A percentile compares a stretch with the other conserved stretches of the same genome.
Evolutionary conservation across 1,284 basidiomycete genomes (phyloP).

Genomic region (Cryptococcus maquisensis): DNA sequence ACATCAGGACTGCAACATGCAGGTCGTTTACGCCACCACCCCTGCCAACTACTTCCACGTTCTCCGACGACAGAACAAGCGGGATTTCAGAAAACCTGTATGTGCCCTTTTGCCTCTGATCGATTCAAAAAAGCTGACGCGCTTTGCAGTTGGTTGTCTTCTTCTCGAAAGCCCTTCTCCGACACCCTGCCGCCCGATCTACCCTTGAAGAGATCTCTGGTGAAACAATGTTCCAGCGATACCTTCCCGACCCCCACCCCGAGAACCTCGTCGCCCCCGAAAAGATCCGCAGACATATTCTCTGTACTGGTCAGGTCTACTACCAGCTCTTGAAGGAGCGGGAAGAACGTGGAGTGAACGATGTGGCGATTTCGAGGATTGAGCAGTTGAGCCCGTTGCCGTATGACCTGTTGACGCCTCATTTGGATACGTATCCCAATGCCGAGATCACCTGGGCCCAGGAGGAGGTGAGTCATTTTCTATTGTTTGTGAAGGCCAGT

Average conservation of each 20-base stretch:
- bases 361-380: conserved; percentile 87
- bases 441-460: conserved; percentile 89
- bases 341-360: conserved; percentile 80
- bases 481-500: background rate
- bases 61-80: conserved; percentile 87
- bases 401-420: conserved; percentile 83
- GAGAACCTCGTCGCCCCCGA: conserved; percentile 71
- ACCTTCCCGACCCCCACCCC: conserved; percentile 78
- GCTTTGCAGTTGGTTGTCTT: conserved; percentile 70
- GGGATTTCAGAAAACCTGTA: conserved; percentile 92
- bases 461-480: conserved; percentile 51
- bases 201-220: conserved; percentile 80
- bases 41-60: conserved; percentile 96
- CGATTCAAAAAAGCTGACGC: background rate
- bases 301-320: conserved; percentile 92
- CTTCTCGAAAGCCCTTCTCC: conserved; percentile 94
- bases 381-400: conserved; percentile 97
- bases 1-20: conserved; percentile 99
- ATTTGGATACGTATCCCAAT: conserved; percentile 94
- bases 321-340: conserved; percentile 82
- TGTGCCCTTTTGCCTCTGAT: conserved; percentile 21
- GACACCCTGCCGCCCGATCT: conserved; percentile 87
- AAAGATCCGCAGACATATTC: conserved; percentile 83
- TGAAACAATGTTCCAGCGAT: conserved; percentile 87
- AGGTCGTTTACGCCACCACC: conserved; percentile 93